phyloP scores from a whole-genome alignment of 768 basidiomycete species.

The Postia placenta region DNA sequence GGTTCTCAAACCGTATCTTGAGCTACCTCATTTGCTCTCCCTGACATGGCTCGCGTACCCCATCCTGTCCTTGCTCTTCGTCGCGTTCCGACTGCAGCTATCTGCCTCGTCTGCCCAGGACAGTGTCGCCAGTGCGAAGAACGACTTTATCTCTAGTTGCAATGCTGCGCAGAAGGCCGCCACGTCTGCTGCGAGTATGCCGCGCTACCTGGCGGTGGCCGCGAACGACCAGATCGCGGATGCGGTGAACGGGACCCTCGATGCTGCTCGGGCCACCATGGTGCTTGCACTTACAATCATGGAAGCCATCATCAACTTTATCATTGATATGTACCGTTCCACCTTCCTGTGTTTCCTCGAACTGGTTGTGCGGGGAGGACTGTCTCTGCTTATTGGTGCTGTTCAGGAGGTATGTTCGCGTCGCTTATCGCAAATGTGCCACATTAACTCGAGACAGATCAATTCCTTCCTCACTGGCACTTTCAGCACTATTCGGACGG shows the following conservation, averaged over 20 bases:
- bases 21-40: constrained; percentile 76
- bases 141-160: constrained; percentile 76
- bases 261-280: constrained; percentile 69
- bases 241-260: constrained; percentile 73
- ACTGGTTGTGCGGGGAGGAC: constrained; percentile 74
- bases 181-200: constrained; percentile 77
- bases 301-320: constrained; percentile 87
- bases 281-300: constrained; percentile 73
- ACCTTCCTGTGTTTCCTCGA: constrained; percentile 93
- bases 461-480: constrained; percentile 59
- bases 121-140: constrained; percentile 64
- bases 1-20: constrained; percentile 74
- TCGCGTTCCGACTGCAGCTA: constrained; percentile 75
- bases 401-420: constrained; percentile 65
- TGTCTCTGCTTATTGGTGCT: constrained; percentile 75
- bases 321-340: constrained; percentile 88
- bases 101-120: constrained; percentile 66
- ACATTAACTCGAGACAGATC: constrained; percentile 41
- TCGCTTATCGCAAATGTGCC: not conserved
- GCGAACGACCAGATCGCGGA: constrained; percentile 76
- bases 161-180: constrained; percentile 80
- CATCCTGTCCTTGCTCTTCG: constrained; percentile 81
- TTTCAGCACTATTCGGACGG: constrained; percentile 53
- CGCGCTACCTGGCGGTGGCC: constrained; percentile 80
- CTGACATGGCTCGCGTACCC: constrained; percentile 91